phyloP scores from a whole-genome alignment of 2,329 filamentous ascomycete species.

The Zymoseptoria brevis region DNA sequence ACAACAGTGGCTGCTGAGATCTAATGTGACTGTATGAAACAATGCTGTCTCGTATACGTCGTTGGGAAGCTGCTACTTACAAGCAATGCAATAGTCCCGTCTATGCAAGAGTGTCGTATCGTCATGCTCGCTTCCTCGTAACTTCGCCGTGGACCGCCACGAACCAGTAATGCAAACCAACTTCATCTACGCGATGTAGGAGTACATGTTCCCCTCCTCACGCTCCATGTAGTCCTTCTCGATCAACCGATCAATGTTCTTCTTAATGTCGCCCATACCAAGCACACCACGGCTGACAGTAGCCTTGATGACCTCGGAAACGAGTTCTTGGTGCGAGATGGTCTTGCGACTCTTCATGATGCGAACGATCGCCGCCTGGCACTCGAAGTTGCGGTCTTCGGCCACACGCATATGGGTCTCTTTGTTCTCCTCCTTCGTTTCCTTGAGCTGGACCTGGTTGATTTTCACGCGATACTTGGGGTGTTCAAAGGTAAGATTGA shows the following conservation, averaged over 20 bases:
- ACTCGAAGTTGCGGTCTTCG: slow-evolving; percentile 88
- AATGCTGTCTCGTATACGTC: background rate
- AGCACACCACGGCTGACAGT: slow-evolving; percentile 81
- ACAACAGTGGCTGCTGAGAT: background rate
- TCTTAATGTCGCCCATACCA: slow-evolving; percentile 83
- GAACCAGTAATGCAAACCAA: background rate
- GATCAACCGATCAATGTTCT: slow-evolving; percentile 92
- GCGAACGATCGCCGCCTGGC: slow-evolving; percentile 89
- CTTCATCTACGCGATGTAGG: slow-evolving; percentile 36
- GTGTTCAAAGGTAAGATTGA: slow-evolving; percentile 70
- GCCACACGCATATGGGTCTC: slow-evolving; percentile 85
- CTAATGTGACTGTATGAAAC: background rate
- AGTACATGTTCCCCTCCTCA: slow-evolving; percentile 53
- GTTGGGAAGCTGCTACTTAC: background rate
- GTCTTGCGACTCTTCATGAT: slow-evolving; percentile 94
- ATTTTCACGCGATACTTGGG: slow-evolving; percentile 90
- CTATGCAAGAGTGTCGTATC: background rate
- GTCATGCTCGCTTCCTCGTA: background rate
- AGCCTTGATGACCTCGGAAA: slow-evolving; percentile 84
- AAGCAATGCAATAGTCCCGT: background rate
- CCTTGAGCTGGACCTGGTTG: slow-evolving; percentile 95
- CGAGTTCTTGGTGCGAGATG: slow-evolving; percentile 77
- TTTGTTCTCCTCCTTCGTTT: slow-evolving; percentile 91
- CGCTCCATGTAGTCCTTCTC: slow-evolving; percentile 91
- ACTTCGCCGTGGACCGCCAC: background rate